Percentiles rank a stretch among this genome's conserved stretches.
These are phyloP conservation scores for Clitopilus hobsonii DNA, from an alignment of 768 basidiomycete genomes.

Conservation along the genomic window DNA sequence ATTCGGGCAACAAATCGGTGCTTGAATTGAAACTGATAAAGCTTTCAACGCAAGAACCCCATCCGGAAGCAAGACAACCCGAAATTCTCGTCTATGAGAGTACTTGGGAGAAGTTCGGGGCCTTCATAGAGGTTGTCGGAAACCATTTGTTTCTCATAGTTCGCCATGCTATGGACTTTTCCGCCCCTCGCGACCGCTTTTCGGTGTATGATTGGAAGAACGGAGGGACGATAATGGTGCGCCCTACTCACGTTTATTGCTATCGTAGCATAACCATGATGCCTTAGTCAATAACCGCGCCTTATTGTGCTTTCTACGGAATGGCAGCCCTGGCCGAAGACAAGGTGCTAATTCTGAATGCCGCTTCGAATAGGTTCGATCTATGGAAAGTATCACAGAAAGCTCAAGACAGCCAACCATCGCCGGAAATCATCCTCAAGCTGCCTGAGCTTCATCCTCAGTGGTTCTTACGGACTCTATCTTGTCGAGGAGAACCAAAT, in stretches of 20 bases:
- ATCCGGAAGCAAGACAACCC: conserved; percentile 27
- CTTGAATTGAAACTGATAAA: conserved; percentile 21
- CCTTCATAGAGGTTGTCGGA: conserved; percentile 44
- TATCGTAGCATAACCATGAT: neutral
- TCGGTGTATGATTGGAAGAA: conserved; percentile 42
- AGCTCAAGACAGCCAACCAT: neutral
- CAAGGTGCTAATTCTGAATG: conserved; percentile 22
- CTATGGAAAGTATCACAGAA: conserved; percentile 15
- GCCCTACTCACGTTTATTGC: conserved; percentile 4
- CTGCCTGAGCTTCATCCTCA: neutral
- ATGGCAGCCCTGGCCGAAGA: conserved; percentile 18
- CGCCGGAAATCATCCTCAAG: neutral
- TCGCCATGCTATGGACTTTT: conserved; percentile 14
- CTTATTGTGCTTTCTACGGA: conserved; percentile 14
- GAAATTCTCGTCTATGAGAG: conserved; percentile 24
- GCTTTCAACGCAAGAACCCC: conserved; percentile 31
- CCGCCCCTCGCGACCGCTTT: conserved; percentile 21
- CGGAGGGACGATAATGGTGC: conserved; percentile 28
- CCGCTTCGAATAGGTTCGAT: conserved; percentile 14
- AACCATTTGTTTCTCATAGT: conserved; percentile 36
- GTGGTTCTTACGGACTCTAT: neutral
- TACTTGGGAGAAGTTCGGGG: conserved; percentile 18
- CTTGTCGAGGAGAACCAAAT: conserved; percentile 13
- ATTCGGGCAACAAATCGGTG: neutral
- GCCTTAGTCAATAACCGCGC: conserved; percentile 11